Evolutionary conservation across 768 basidiomycete species (phyloP), one percentile per base, ranked within the genome.

Genomic region (Guyanaporus albipodus): DNA sequence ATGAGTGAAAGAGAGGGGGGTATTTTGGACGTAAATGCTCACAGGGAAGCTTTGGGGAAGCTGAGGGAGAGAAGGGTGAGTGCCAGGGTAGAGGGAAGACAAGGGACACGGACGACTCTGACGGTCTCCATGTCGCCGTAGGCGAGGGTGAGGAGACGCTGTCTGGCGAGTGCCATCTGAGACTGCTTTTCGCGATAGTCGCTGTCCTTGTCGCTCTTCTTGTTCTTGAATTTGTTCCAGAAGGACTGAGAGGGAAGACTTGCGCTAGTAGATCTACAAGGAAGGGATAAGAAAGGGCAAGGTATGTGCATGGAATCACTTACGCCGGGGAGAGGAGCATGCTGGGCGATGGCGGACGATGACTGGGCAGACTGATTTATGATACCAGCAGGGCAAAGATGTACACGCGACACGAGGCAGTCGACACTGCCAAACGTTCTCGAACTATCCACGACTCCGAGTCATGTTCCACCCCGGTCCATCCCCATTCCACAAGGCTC

Each of bases 91-190:
- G 44, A 49, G 28, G 38, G 18, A 51, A 39, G 38, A 44, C n/a
- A 18, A 40, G 19, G 53, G n/a, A 42, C 15, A 56, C 64, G 42
- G 39, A 68, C 85, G 74, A 85, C 80, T 53, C 83, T 76, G 48
- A 92, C 75, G 8, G 90, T 91, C 69, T 92, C 90, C 83, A 90
- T 87, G 31, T 91, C 90, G 44, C 74, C 85, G 64, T 83, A 88
- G 8, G 80, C 82, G 48, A 92, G 79, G 48, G 90, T 92, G 56
- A 92, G 75, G 54, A 89, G 78, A 50, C 85, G 80, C 55, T 85
- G 84, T 44, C 87, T 71, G 21, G 83, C 74, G 56, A 90, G 74
- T 4, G 85, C 78, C 82, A 87, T 85, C 18, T 77, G 77, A 1
- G 74, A 70, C 23, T 75, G 73, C 44, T 67, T 70, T 38, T 76